Conservation (phyloP, 257 asterid genomes). For the Lithospermum erythrorhizon region DNA sequence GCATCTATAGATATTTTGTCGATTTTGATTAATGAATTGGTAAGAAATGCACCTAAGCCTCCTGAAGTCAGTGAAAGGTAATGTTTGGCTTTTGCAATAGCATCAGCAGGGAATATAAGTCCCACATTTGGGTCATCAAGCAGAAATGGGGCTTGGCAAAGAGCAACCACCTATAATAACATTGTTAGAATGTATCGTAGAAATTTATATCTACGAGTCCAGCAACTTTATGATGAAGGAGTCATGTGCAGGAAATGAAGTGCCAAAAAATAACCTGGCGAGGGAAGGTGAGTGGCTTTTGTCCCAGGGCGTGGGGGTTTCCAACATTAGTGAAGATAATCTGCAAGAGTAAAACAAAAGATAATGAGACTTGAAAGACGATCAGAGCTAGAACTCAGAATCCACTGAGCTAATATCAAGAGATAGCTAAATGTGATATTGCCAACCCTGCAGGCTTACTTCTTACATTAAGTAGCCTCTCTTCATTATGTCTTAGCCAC, state of each 20-base stretch:
- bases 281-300: constrained; percentile 88
- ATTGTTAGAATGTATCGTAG: not conserved
- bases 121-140: constrained; percentile 97
- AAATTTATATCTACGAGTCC: not conserved
- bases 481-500: not conserved
- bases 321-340: constrained; percentile 91
- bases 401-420: not conserved
- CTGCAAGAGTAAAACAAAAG: constrained; percentile 27
- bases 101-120: constrained; percentile 89
- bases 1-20: not conserved
- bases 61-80: constrained; percentile 74
- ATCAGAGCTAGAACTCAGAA: not conserved
- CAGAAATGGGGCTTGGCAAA: constrained; percentile 97
- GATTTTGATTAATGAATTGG: constrained; percentile 4
- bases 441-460: not conserved
- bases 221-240: not conserved
- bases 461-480: not conserved
- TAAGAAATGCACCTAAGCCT: constrained; percentile 63
- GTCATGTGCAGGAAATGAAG: not conserved
- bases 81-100: constrained; percentile 93
- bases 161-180: constrained; percentile 75
- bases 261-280: constrained; percentile 46
- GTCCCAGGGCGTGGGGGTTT: constrained; percentile 95
- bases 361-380: constrained; percentile 2
- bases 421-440: not conserved